Evolutionary conservation across 345 rosid genomes (phyloP), one percentile per base, ranked within the genome.

Genomic region (Populus deltoides): DNA sequence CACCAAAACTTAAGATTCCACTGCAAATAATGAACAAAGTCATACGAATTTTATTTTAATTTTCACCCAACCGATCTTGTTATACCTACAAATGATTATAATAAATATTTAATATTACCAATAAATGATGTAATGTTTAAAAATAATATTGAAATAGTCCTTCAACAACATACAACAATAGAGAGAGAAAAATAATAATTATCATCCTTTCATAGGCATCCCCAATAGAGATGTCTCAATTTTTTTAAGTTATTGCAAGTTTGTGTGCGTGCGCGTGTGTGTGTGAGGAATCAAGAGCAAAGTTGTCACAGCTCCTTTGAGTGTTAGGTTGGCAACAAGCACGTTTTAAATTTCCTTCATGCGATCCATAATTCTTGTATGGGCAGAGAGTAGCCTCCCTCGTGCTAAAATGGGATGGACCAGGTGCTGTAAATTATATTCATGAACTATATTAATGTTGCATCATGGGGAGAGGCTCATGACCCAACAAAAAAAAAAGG

Each of bases 51-150:
- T 55, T 22, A 20, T 22, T 24, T 22, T 22, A 22, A n/a, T 51
- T 51, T 4, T 17, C 57, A 17, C 57, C 57, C 18, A 17, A 7
- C 18, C 1, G 5, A 49, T 5, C 18, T 20, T 8, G 7, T 39
- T 33, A 4, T 33, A 33, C 13, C 45, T 2, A 41, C 4, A 41
- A 41, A 41, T 41, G 45, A 41, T 41, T 41, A 2, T 15, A 41
- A 41, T 41, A 59, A n/a, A 8, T 53, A 6, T 59, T 1, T 8
- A 8, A 59, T 59, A 25, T 18, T 0, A 24, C 3, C 7, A 25
- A 8, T 25, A 69, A 9, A 68, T 75, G 79, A 78, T 57, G 79
- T 71, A 75, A 71, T 71, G 24, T 35, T 17, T 45, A 70, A 71
- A 33, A 33, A 33, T 66, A 33, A 33, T 66, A 65, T 3, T 69